Base-by-base conservation (phyloP, 768 basidiomycete genomes). In the Pleurotus salmoneostramineus region DNA sequence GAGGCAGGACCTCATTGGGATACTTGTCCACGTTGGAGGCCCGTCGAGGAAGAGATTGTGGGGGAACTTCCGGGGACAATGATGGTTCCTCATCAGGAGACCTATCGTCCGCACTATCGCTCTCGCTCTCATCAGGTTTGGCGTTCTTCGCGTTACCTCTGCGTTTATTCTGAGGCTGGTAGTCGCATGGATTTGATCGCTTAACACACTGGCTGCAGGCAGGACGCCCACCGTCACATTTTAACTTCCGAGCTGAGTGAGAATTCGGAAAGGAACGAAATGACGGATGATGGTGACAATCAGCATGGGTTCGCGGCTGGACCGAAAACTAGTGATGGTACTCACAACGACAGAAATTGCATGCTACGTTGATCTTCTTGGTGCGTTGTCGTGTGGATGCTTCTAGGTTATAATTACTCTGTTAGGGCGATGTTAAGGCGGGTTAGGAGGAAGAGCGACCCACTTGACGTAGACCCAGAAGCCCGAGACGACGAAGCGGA, bases 271-370 rank as follows among this genome's bases (percentile, higher is more conserved):
- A 45, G n/a, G 15, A 45, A 45, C 6, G 21, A 32, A n/a, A 58
- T 17, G 21, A 49, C 47, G 56, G 48, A 27, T 27, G 21, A 27
- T 27, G 21, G 21, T 27, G 43, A n/a, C 14, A 51, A 63, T 56
- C 44, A 66, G 64, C 31, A 58, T 63, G 32, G 57, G 50, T 33
- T 45, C 48, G 21, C 5, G 36, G 36, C 55, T 45, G 15, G 44
- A 45, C 49, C 21, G 21, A 42, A 55, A 47, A 56, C 27, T 58
- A 60, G 54, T 31, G 65, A 60, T 61, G 57, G 36, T 7, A 80
- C 89, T 74, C 70, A 92, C 91, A 92, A 61, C 91, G 87, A 75
- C 91, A 93, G 70, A 93, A 93, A 71, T 93, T 92, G 76, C 91
- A 93, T 40, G 91, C 91, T 46, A 93, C 90, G 17, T 88, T 91